phyloP scores from a whole-genome alignment of 306 rosid species.

The Inga oerstediana region DNA sequence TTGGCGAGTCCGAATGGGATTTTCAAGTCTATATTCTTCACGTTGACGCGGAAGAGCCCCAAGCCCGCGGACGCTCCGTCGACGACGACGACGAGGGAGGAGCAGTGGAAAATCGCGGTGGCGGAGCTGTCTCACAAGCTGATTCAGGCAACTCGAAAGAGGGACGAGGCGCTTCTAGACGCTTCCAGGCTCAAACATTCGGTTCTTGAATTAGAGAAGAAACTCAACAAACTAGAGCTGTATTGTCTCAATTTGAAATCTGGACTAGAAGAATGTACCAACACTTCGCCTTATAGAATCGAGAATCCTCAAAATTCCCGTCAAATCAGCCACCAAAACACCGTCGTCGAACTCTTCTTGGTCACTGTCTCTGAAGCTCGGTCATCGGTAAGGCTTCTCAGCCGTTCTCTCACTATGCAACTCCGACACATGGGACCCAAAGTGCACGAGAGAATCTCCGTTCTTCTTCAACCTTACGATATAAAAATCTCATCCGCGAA shows the following conservation, averaged over 20 bases:
- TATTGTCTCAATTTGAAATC: slow-evolving; percentile 79
- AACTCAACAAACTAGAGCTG: slow-evolving; percentile 82
- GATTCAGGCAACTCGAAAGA: slow-evolving; percentile 69
- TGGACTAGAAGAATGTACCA: slow-evolving; percentile 74
- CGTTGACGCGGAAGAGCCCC: slow-evolving; percentile 77
- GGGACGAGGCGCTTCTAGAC: slow-evolving; percentile 78
- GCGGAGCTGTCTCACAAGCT: slow-evolving; percentile 87
- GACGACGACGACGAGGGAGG: slow-evolving; percentile 57
- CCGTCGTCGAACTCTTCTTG: slow-evolving; percentile 59
- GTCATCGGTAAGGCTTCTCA: slow-evolving; percentile 54
- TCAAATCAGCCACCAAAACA: slow-evolving; percentile 23
- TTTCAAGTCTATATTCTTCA: slow-evolving; percentile 70
- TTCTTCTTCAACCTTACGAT: slow-evolving; percentile 77
- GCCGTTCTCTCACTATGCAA: slow-evolving; percentile 79
- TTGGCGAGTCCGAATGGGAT: slow-evolving; percentile 74
- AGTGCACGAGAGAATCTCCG: slow-evolving; percentile 63
- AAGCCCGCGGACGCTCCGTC: slow-evolving; percentile 37
- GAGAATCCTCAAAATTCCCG: slow-evolving; percentile 22
- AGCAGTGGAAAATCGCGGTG: slow-evolving; percentile 82
- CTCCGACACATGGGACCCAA: slow-evolving; percentile 74
- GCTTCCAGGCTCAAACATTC: slow-evolving; percentile 81
- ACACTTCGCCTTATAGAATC: slow-evolving; percentile 27
- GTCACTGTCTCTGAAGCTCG: slow-evolving; percentile 75
- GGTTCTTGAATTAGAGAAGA: slow-evolving; percentile 84
- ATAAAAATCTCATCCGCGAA: slow-evolving; percentile 55